A percentile compares a stretch with the other conserved stretches of the same genome.
Conservation (phyloP, 257 asterid genomes). For the Striga asiatica region DNA sequence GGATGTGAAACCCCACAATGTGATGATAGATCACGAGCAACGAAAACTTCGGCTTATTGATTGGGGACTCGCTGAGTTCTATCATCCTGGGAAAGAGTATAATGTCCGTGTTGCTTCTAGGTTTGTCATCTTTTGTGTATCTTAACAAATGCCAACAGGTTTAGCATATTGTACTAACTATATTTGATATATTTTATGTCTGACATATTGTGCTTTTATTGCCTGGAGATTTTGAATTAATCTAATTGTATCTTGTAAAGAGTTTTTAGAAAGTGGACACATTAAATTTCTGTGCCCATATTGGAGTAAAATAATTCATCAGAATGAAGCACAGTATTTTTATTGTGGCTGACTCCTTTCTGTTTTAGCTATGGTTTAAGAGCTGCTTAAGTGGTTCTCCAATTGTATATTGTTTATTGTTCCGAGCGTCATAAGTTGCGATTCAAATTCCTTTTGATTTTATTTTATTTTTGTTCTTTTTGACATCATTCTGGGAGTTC, state of each 20-base stretch:
- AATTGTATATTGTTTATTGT: background rate
- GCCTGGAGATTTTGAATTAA: background rate
- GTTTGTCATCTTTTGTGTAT: conserved; percentile 24
- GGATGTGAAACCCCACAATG: conserved; percentile 64
- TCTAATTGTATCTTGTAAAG: background rate
- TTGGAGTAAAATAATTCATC: background rate
- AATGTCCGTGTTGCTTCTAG: conserved; percentile 59
- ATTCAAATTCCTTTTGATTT: background rate
- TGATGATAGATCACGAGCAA: conserved; percentile 54
- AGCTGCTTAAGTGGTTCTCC: background rate
- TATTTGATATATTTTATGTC: background rate
- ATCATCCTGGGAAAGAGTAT: conserved; percentile 57
- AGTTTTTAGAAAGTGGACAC: background rate
- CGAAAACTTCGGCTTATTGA: conserved; percentile 52
- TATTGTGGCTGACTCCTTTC: background rate
- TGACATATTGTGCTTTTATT: background rate
- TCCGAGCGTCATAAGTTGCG: background rate
- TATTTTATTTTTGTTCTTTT: background rate
- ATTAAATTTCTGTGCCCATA: background rate
- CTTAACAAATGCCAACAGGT: background rate
- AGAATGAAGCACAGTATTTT: background rate
- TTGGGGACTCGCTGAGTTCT: conserved; percentile 64
- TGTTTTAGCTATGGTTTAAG: background rate
- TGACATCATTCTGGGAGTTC: background rate
- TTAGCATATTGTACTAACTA: background rate